Conservation (phyloP, 2,329 filamentous ascomycete species). For the Ophiocordyceps sinensis region DNA sequence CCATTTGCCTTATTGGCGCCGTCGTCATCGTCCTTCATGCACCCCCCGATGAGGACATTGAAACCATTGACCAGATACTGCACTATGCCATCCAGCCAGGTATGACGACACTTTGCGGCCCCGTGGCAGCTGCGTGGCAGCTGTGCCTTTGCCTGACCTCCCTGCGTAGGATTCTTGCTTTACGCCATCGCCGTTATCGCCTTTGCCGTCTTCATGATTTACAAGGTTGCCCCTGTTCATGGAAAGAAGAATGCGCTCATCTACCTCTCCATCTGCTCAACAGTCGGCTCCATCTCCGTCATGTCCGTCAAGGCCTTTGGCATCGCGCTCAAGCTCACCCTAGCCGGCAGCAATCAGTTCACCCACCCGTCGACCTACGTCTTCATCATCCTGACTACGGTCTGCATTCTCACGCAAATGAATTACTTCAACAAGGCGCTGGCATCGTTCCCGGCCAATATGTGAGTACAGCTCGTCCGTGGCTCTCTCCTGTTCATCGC, state of each 20-base stretch:
- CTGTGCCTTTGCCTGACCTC: slow-evolving; percentile 4
- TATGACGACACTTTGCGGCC: slow-evolving; percentile 26
- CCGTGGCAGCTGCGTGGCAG: no score
- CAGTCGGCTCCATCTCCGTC: slow-evolving; percentile 91
- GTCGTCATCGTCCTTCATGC: slow-evolving; percentile 97
- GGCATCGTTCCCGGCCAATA: slow-evolving; percentile 91
- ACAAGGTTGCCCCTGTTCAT: slow-evolving; percentile 75
- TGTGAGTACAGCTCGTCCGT: slow-evolving; percentile 43
- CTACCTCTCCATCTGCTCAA: slow-evolving; percentile 95
- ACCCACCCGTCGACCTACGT: slow-evolving; percentile 91
- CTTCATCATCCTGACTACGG: slow-evolving; percentile 81
- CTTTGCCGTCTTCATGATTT: slow-evolving; percentile 92
- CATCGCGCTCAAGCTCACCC: slow-evolving; percentile 89
- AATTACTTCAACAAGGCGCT: slow-evolving; percentile 99
- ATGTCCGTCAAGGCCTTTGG: slow-evolving; percentile 99
- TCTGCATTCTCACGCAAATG: slow-evolving; percentile 98
- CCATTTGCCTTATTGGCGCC: slow-evolving; percentile 88
- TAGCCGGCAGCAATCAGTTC: slow-evolving; percentile 91
- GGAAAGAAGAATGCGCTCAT: slow-evolving; percentile 93
- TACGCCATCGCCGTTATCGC: slow-evolving; percentile 69
- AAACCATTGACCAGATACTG: slow-evolving; percentile 84
- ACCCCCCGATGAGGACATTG: slow-evolving; percentile 80
- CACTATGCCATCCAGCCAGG: slow-evolving; percentile 82
- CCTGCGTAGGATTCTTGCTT: slow-evolving; percentile 62
- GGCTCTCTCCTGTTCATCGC: background rate